Evolutionary conservation across 352 stramenopile genomes (phyloP).

Genomic region (Phytophthora sp.): DNA sequence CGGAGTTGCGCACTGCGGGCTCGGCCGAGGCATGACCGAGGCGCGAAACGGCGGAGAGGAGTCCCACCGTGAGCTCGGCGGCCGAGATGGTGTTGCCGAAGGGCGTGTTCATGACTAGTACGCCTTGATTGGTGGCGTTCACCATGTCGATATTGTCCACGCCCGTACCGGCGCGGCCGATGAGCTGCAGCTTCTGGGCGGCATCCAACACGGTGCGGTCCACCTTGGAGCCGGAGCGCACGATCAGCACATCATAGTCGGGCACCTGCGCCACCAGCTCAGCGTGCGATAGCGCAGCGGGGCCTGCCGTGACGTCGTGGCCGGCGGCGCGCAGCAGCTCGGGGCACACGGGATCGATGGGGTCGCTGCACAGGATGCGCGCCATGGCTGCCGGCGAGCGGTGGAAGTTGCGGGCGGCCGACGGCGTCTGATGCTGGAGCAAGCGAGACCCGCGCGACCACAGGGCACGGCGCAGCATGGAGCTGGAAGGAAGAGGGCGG

Average conservation of each 20-base stretch:
- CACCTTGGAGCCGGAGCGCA: conserved; percentile 85
- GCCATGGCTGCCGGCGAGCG: conserved; percentile 61
- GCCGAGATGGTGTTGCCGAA: conserved; percentile 95
- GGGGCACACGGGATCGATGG: conserved; percentile 83
- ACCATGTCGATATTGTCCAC: conserved; percentile 95
- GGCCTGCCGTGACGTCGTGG: conserved; percentile 79
- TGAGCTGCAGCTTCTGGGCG: conserved; percentile 71
- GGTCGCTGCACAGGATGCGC: conserved; percentile 89
- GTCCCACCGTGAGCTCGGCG: conserved; percentile 94
- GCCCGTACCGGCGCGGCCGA: conserved; percentile 90
- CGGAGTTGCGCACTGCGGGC: conserved; percentile 51
- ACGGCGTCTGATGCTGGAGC: conserved; percentile 31
- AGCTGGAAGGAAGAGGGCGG: not conserved
- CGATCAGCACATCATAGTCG: conserved; percentile 91
- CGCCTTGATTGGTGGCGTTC: conserved; percentile 89
- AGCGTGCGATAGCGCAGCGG: conserved; percentile 49
- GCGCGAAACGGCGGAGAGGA: conserved; percentile 84
- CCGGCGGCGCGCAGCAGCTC: conserved; percentile 82
- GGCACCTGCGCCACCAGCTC: conserved; percentile 77
- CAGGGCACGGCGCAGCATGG: conserved; percentile 62
- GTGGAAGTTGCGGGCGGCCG: conserved; percentile 41
- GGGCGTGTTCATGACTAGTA: conserved; percentile 97
- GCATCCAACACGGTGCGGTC: conserved; percentile 75
- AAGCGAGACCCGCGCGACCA: conserved; percentile 44
- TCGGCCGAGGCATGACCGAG: conserved; percentile 16